Base-by-base conservation (phyloP, 2,329 filamentous ascomycete genomes). In the Chrysosporium queenslandicum region DNA sequence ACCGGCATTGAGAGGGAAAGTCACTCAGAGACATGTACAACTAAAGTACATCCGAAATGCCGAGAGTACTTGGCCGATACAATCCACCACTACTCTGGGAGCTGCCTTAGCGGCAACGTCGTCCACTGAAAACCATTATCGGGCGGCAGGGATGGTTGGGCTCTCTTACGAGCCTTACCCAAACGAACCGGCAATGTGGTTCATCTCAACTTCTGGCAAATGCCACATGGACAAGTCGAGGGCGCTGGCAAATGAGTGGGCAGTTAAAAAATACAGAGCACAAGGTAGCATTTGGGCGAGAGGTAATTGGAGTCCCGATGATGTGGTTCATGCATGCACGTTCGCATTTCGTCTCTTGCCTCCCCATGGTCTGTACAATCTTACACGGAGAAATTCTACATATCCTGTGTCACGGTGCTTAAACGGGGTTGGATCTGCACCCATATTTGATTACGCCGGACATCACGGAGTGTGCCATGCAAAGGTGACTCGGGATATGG, bases 191-290 rank as follows among this genome's bases (percentile, higher is more conserved):
- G 25, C 36, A 51, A 23, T 37, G 18, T 45, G 48, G 40, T 51
- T 32, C 48, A 20, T 36, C 29, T 43, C 29, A 12, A n/a, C 25
- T 36, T 20, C n/a, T 21, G 16, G 21, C 41, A 41, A 39, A 27
- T 39, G 34, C 41, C 50, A 52, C 50, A 52, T 52, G 50, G 50
- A 41, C 50, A 18, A 52, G 41, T 29, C 25, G 41, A 43, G 27
- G n/a, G n/a, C n/a, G n/a, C n/a, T n/a, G n/a, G n/a, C 39, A 37
- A 52, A 46, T 30, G 30, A 36, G 39, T 46, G 8, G 40, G 29
- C n/a, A 23, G 34, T 8, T 30, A 30, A 37, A 40, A 40, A n/a
- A 40, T 39, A 20, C 32, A 18, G 41, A 12, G 25, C n/a, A 7
- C 20, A 29, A 37, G 30, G 18, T 30, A 29, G 4, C 14, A 4